These are phyloP conservation scores for Phlegmacium glaucopus DNA, from an alignment of 768 basidiomycete species.

Conservation along the genomic window DNA sequence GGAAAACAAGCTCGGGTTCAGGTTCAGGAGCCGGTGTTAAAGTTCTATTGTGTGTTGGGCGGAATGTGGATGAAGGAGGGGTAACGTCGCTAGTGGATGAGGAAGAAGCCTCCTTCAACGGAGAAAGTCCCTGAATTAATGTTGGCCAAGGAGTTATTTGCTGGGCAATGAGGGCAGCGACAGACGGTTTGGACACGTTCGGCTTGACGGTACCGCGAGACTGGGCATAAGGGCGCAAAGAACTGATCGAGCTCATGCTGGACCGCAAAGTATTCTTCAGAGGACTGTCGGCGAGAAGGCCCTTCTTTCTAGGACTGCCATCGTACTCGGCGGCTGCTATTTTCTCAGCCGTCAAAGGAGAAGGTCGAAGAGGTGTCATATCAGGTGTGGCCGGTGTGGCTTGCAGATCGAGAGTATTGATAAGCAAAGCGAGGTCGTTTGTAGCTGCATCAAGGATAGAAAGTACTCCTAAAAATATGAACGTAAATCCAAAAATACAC, in stretches of 20 bases:
- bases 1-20: conserved; percentile 57
- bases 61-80: conserved; percentile 17
- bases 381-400: conserved; percentile 64
- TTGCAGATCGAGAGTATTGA: conserved; percentile 78
- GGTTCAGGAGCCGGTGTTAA: conserved; percentile 55
- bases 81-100: conserved; percentile 1
- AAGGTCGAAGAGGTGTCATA: conserved; percentile 39
- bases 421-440: conserved; percentile 72
- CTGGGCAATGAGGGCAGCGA: conserved; percentile 37
- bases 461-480: conserved; percentile 47
- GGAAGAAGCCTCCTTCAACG: conserved; percentile 20
- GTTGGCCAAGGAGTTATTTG: conserved; percentile 65
- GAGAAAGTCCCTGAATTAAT: conserved; percentile 29
- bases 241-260: conserved; percentile 36
- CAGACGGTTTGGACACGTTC: conserved; percentile 2
- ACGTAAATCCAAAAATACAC: neutral
- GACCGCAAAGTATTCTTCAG: conserved; percentile 31
- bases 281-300: conserved; percentile 32
- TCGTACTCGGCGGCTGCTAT: neutral
- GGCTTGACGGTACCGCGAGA: conserved; percentile 15
- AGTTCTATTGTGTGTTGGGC: conserved; percentile 48
- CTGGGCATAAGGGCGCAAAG: conserved; percentile 27
- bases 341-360: conserved; percentile 17
- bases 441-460: conserved; percentile 79
- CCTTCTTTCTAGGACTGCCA: conserved; percentile 30